These are phyloP conservation scores for Thelephora terrestris DNA, from an alignment of 1,284 basidiomycete species.

Conservation along the genomic window DNA sequence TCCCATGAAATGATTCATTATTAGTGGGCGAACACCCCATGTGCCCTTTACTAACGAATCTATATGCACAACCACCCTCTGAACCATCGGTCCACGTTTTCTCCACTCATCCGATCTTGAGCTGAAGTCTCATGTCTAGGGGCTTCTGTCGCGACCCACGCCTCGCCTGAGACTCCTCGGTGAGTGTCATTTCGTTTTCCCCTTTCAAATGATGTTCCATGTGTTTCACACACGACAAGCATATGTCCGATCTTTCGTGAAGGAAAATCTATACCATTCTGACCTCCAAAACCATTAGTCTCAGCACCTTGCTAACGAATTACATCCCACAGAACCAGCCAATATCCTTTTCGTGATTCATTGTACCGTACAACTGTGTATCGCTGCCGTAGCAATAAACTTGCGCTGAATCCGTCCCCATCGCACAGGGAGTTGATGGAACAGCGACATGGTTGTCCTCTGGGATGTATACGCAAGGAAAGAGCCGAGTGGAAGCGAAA, in stretches of 20 bases:
- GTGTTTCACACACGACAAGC: conserved; percentile 11
- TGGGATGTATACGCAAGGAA: background rate
- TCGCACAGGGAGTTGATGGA: too few species aligned
- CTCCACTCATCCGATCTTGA: background rate
- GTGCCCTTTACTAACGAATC: background rate
- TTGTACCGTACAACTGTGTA: too few species aligned
- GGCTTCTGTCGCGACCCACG: background rate
- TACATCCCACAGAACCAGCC: background rate
- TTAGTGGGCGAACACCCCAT: conserved; percentile 1
- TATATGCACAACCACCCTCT: conserved; percentile 1
- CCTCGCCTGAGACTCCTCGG: background rate
- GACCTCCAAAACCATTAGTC: background rate
- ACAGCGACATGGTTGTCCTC: too few species aligned
- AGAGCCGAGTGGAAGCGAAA: conserved; percentile 7
- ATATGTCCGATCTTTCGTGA: conserved; percentile 15
- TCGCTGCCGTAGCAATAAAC: too few species aligned
- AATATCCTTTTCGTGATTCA: background rate
- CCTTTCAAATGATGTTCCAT: conserved; percentile 7
- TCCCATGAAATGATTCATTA: background rate
- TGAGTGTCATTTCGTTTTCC: background rate
- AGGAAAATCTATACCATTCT: conserved; percentile 8
- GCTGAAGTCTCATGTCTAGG: background rate
- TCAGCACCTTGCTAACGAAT: background rate
- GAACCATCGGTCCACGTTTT: background rate
- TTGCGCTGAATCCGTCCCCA: too few species aligned